Conservation (phyloP, 768 basidiomycete genomes). For the Termitomyces bulborhizus region DNA sequence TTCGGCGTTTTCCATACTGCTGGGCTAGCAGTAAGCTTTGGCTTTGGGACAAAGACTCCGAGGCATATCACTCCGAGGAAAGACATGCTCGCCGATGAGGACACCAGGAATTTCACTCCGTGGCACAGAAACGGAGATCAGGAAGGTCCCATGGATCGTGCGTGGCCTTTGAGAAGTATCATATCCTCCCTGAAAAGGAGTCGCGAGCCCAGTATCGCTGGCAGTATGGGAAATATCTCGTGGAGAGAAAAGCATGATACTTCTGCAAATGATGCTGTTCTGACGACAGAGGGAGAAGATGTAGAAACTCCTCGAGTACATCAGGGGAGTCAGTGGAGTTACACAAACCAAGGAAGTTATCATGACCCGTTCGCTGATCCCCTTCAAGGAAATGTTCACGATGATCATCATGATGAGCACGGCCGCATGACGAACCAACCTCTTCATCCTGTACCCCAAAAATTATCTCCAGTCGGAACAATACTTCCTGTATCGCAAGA, state of each 20-base stretch:
- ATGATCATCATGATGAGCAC: constrained; percentile 13
- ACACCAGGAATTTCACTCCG: constrained; percentile 45
- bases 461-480: constrained; percentile 22
- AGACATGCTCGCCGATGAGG: constrained; percentile 79
- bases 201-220: constrained; percentile 32
- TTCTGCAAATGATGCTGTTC: constrained; percentile 38
- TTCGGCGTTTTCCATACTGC: constrained; percentile 16
- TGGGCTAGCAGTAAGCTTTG: constrained; percentile 24
- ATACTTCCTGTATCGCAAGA: constrained; percentile 26
- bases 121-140: constrained; percentile 29
- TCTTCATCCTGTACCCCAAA: constrained; percentile 11
- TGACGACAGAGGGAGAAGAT: constrained; percentile 30
- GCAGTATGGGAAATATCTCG: constrained; percentile 21
- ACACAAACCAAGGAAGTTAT: constrained; percentile 35
- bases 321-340: constrained; percentile 28
- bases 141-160: constrained; percentile 38
- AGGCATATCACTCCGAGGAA: constrained; percentile 32
- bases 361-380: constrained; percentile 45
- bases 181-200: constrained; percentile 32
- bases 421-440: constrained; percentile 1
- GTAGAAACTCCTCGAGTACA: constrained; percentile 18
- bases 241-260: constrained; percentile 46
- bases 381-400: constrained; percentile 23
- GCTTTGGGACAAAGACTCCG: constrained; percentile 20
- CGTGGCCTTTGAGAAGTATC: constrained; percentile 48